phyloP scores from a whole-genome alignment of 768 basidiomycete species.

The Kwoniella sp. region DNA sequence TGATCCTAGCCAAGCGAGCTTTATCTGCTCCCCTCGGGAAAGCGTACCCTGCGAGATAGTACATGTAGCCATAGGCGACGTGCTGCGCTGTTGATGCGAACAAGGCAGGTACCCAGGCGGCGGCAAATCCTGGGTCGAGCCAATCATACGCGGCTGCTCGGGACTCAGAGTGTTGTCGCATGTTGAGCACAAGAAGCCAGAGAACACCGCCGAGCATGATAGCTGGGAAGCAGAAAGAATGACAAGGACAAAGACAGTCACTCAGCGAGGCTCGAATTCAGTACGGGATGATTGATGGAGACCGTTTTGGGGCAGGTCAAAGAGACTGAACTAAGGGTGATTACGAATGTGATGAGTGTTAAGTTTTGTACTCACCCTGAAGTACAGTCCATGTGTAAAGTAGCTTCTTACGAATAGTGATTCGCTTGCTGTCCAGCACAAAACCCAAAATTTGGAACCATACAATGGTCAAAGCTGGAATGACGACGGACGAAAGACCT shows the following conservation, averaged over 20 bases:
- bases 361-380: constrained; percentile 12
- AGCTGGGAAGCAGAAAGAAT: background rate
- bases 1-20: constrained; percentile 18
- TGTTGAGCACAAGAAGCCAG: constrained; percentile 18
- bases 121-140: constrained; percentile 19
- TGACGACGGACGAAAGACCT: constrained; percentile 21
- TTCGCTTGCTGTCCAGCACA: constrained; percentile 17
- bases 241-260: no score
- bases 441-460: constrained; percentile 22
- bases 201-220: constrained; percentile 12
- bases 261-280: no score
- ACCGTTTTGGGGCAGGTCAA: no score
- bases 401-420: constrained; percentile 21
- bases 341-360: no score
- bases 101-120: constrained; percentile 10
- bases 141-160: constrained; percentile 14
- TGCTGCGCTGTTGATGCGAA: constrained; percentile 9
- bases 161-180: constrained; percentile 7
- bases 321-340: no score
- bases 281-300: no score
- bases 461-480: constrained; percentile 18
- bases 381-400: constrained; percentile 19
- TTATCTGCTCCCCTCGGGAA: constrained; percentile 16
- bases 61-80: constrained; percentile 20
- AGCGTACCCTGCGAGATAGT: constrained; percentile 15